These are phyloP conservation scores for Curvularia lunata DNA, from an alignment of 2,329 filamentous ascomycete species.

Conservation along the genomic window DNA sequence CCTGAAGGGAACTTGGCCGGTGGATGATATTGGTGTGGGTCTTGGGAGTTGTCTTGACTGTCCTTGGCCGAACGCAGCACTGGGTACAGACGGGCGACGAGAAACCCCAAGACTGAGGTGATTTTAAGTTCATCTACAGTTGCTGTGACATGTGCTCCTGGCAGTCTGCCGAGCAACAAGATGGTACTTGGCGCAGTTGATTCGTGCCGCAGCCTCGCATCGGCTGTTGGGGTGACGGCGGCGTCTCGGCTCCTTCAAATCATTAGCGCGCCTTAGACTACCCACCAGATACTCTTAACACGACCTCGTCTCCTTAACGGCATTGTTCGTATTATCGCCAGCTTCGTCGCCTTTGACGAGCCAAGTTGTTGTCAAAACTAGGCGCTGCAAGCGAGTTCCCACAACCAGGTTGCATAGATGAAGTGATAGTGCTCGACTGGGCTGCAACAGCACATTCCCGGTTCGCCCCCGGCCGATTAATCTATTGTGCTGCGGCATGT, in stretches of 20 bases:
- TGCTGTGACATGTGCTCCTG: conserved; percentile 2
- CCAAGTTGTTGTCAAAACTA: neutral
- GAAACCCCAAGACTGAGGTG: conserved; percentile 9
- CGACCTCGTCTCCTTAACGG: neutral
- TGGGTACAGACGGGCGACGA: conserved; percentile 8
- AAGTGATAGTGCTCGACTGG: conserved; percentile 12
- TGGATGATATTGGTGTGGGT: conserved; percentile 13
- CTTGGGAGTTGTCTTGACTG: conserved; percentile 20
- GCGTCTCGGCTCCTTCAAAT: neutral
- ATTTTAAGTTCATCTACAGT: conserved; percentile 18
- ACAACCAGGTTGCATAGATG: conserved; percentile 24
- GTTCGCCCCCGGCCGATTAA: conserved; percentile 20
- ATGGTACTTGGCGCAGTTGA: conserved; percentile 14
- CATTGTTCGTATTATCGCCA: neutral
- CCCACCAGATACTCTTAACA: neutral
- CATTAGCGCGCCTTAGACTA: conserved; percentile 6
- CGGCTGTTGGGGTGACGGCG: conserved; percentile 1
- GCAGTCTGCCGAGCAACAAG: neutral
- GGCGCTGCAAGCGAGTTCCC: conserved; percentile 20
- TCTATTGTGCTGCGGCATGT: conserved; percentile 23
- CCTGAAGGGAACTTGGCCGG: conserved; percentile 9
- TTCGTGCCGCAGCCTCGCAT: neutral
- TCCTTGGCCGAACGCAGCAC: conserved; percentile 10
- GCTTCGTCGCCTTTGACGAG: neutral
- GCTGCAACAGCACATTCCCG: conserved; percentile 14